Evolutionary conservation across 495 filamentous ascomycete genomes (phyloP), one percentile per base, ranked within the genome.

Genomic region (Monascus purpureus): DNA sequence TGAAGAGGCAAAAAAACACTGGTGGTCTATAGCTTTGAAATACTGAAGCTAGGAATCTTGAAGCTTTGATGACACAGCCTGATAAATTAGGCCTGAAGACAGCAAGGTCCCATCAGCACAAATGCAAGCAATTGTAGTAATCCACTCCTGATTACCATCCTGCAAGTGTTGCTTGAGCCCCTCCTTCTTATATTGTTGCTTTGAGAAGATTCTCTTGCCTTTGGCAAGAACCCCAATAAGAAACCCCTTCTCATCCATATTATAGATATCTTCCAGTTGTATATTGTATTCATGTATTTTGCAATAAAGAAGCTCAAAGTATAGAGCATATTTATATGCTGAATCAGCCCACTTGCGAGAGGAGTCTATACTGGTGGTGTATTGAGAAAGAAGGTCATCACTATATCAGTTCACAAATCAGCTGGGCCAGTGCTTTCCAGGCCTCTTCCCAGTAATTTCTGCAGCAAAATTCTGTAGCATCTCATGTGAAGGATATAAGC

Each of bases 211-310:
- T 13, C 24, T 29, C 31, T 25, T 37, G 4, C 18, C 15, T 17
- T 35, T 43, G 2, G 11, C 9, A 16, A 32, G 18, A 8, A 40
- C 19, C 3, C 30, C 17, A 13, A 41, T 14, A 8, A 36, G 19
- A 16, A 40, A 44, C 18, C 41, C 38, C 12, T 41, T 44, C 29
- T 45, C 20, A 31, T 45, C 31, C 13, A 45, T 43, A 19, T 45
- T 45, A 15, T 38, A 42, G 11, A 42, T 45, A 32, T 45, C 14
- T 11, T 28, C 2, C 13, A 29, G 12, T 16, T 11, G 1, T 5
- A 44, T 31, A 11, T 33, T 20, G 29, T 33, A 44, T 14, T 44
- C 0, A 6, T 37, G 1, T 8, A 41, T 30, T 15, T 26, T 29
- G 5, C 17, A 12, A 2, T 28, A 2, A 29, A 29, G 31, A 18